Evolutionary conservation across 257 asterid genomes (phyloP).

Genomic region (Plantago ovata): DNA sequence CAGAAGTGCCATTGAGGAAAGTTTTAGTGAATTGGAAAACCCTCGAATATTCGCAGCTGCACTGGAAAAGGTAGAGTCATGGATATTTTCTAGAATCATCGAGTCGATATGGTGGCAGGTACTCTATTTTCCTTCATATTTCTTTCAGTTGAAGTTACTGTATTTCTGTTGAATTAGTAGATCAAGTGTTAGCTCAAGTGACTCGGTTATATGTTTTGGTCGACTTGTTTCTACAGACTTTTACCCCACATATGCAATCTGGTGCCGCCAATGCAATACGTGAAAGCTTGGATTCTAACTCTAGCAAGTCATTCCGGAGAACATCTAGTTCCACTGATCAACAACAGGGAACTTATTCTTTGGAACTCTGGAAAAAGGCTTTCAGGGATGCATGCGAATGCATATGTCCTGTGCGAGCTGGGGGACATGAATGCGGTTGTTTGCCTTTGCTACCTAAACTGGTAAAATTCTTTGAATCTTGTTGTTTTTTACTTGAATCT

Average conservation of each 20-base stretch:
- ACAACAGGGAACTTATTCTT: slow-evolving; percentile 46
- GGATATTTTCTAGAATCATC: slow-evolving; percentile 72
- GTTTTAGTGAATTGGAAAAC: slow-evolving; percentile 52
- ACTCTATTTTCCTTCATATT: slow-evolving; percentile 1
- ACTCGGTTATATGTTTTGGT: slow-evolving; percentile 11
- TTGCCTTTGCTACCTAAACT: slow-evolving; percentile 67
- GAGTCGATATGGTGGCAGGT: slow-evolving; percentile 99
- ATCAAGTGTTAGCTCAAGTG: not conserved
- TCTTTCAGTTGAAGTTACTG: not conserved
- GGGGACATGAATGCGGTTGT: slow-evolving; percentile 80
- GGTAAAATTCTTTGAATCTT: slow-evolving; percentile 34
- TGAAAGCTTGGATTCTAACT: slow-evolving; percentile 29
- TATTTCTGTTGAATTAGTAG: slow-evolving; percentile 7
- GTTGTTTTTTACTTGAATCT: not conserved
- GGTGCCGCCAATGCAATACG: slow-evolving; percentile 48
- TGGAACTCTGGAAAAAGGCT: slow-evolving; percentile 84
- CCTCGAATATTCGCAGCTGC: slow-evolving; percentile 47
- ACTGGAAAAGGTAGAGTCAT: slow-evolving; percentile 61
- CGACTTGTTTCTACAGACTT: slow-evolving; percentile 41
- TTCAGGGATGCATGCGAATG: slow-evolving; percentile 77
- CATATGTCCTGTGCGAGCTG: slow-evolving; percentile 90
- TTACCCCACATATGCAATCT: slow-evolving; percentile 83
- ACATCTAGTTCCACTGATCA: slow-evolving; percentile 43
- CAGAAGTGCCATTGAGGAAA: slow-evolving; percentile 26
- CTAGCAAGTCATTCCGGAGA: slow-evolving; percentile 31